Conservation (phyloP, 176 grass and related monocot genomes). For the Aegilops longissima region DNA sequence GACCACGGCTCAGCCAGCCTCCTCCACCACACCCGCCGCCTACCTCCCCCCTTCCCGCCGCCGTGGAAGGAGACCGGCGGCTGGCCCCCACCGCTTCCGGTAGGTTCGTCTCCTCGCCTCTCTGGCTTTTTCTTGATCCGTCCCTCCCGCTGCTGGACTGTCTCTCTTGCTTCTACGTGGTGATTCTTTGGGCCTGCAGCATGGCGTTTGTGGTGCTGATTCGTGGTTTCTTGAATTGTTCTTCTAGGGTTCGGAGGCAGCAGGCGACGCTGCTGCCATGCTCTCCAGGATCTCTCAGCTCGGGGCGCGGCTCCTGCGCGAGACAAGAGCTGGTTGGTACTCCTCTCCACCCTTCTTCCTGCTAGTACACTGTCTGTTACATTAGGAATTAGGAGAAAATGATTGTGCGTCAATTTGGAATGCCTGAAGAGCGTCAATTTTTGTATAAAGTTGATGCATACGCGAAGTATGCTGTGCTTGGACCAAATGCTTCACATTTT, state of each 20-base stretch:
- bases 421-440: background rate
- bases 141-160: background rate
- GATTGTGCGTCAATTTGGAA: background rate
- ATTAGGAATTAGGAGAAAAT: background rate
- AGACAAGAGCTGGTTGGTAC: constrained; percentile 34
- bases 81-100: background rate
- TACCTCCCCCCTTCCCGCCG: constrained; percentile 21
- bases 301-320: constrained; percentile 32
- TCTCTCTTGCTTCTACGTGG: background rate
- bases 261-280: constrained; percentile 17
- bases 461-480: background rate
- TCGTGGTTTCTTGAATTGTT: background rate
- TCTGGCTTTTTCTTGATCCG: background rate
- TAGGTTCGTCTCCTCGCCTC: background rate
- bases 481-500: background rate
- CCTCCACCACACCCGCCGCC: background rate
- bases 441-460: background rate
- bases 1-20: constrained; percentile 8
- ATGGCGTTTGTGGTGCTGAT: background rate
- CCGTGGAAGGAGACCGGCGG: constrained; percentile 8
- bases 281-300: constrained; percentile 51
- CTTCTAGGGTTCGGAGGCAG: constrained; percentile 42
- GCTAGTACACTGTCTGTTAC: background rate
- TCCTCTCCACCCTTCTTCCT: background rate
- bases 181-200: background rate